These are phyloP conservation scores for Solanum chmielewskii DNA, from an alignment of 257 asterid genomes.

Conservation along the genomic window DNA sequence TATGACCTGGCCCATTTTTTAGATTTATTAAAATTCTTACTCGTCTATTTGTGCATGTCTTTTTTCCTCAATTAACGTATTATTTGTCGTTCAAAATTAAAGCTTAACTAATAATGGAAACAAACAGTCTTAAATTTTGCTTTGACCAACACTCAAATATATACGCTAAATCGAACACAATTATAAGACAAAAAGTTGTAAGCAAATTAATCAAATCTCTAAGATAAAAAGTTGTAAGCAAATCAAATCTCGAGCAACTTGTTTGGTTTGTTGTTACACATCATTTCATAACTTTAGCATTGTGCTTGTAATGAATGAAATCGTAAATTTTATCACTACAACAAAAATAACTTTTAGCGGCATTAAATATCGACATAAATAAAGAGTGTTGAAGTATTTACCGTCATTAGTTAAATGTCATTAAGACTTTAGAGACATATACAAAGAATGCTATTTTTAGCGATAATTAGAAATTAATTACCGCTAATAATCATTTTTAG, in stretches of 20 bases:
- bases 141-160: neutral
- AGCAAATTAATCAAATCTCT: neutral
- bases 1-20: neutral
- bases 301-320: neutral
- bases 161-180: neutral
- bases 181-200: neutral
- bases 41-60: neutral
- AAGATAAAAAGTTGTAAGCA: neutral
- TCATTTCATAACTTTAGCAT: neutral
- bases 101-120: neutral
- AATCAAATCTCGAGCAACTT: neutral
- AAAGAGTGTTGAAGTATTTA: too few species aligned
- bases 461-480: too few species aligned
- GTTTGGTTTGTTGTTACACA: neutral
- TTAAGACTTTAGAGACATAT: too few species aligned
- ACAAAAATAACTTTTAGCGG: too few species aligned
- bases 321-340: too few species aligned
- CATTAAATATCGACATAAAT: too few species aligned
- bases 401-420: too few species aligned
- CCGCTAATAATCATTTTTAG: too few species aligned
- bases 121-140: neutral
- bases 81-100: neutral
- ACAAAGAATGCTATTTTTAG: too few species aligned
- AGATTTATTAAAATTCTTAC: neutral
- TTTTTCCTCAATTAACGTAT: slow-evolving; percentile 8